Base-by-base conservation (phyloP, 1,284 basidiomycete genomes). In the Peniophora sp. region DNA sequence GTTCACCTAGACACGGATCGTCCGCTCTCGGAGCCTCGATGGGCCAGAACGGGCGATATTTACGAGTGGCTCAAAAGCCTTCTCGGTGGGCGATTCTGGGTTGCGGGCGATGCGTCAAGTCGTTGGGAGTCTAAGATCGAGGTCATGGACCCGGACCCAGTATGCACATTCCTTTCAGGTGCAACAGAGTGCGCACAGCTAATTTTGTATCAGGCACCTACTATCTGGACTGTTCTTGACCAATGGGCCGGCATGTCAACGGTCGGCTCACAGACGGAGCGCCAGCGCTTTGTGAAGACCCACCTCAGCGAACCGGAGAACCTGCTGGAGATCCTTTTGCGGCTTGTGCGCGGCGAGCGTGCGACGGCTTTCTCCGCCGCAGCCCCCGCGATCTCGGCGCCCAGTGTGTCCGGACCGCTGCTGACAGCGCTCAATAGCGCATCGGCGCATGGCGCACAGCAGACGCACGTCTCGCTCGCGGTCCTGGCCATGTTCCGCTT, bases 81-180 rank as follows among this genome's bases (percentile, higher is more conserved):
- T 76, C 92, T 88, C 67, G 90, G 83, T 1, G 78, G 85, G 24
- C 84, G 85, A 78, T 86, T 88, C 60, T 88, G 85, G 83, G 83
- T 83, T 49, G 75, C 81, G 22, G 83, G 82, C 27, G 78, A 84
- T 53, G 78, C 80, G 27, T 75, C 79, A 43, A 81, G 84, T 60
- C 88, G 90, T 3, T 99, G 96, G 96, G 86, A 88, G 64, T 91
- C 86, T 66, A 96, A 95, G 68, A 88, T 98, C 52, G 78, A 85
- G 50, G 90, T 98, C 34, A 78, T 83, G 41, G 94, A 98, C 72
- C 95, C 96, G 49, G 96, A 99, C 71, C 90, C 93, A 47, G 93
- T 96, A 64, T 61, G 88, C 18, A 9, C 51, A 53, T 34, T 18
- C 45, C 34, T 51, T 50, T 58, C n/a, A n/a, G n/a, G n/a, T n/a